Conservation (phyloP, 805 yeast genomes). For the Wickerhamomyces strasburgensis region DNA sequence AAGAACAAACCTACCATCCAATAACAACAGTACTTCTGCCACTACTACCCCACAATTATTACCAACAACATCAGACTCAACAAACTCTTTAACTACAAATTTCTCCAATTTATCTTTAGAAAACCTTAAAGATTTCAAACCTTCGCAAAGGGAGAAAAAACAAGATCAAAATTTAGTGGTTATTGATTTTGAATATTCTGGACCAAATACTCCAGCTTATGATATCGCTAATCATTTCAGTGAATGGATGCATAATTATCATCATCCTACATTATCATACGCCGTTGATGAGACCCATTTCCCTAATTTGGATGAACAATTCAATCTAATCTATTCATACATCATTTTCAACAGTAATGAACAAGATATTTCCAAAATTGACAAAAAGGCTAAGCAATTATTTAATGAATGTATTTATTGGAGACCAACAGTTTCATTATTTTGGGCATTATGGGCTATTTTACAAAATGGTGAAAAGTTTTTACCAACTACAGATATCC, state of each 20-base stretch:
- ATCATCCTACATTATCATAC: slow-evolving; percentile 38
- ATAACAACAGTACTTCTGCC: background rate
- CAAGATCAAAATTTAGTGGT: slow-evolving; percentile 79
- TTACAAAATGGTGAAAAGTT: slow-evolving; percentile 56
- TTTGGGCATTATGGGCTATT: slow-evolving; percentile 92
- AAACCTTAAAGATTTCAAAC: slow-evolving; percentile 26
- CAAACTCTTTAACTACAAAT: slow-evolving; percentile 11
- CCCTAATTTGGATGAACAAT: slow-evolving; percentile 65
- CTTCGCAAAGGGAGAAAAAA: slow-evolving; percentile 33
- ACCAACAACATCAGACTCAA: slow-evolving; percentile 2
- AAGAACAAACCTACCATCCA: slow-evolving; percentile 32
- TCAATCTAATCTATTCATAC: slow-evolving; percentile 72
- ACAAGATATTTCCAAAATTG: slow-evolving; percentile 28
- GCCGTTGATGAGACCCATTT: slow-evolving; percentile 45
- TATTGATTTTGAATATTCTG: slow-evolving; percentile 94
- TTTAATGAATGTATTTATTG: slow-evolving; percentile 66
- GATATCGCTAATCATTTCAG: slow-evolving; percentile 91
- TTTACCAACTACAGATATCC: slow-evolving; percentile 12
- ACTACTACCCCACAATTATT: background rate
- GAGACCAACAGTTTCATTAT: slow-evolving; percentile 74
- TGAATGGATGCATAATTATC: slow-evolving; percentile 97
- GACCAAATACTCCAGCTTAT: slow-evolving; percentile 81
- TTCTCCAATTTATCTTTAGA: slow-evolving; percentile 23
- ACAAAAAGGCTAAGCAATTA: slow-evolving; percentile 43
- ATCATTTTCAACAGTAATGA: slow-evolving; percentile 12